Evolutionary conservation across 176 grass and related monocot genomes (phyloP).

Genomic region (Cocos nucifera): DNA sequence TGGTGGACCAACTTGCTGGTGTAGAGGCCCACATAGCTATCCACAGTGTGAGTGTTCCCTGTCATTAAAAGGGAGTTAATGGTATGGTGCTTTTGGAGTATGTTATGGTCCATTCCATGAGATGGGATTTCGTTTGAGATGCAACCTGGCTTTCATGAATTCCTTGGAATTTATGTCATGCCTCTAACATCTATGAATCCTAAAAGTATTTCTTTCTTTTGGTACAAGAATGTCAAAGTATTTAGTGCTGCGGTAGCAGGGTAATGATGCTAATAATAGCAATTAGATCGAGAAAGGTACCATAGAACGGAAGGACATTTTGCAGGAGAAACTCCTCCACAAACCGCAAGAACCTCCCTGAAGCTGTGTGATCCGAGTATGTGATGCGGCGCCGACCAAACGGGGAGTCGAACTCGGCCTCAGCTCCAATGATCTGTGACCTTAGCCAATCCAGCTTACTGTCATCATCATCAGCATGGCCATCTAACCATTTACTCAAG

Average conservation of each 20-base stretch:
- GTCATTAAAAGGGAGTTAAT: too few relatives aligned
- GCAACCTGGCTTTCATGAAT: too few relatives aligned
- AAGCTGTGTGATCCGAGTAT: conserved; percentile 82
- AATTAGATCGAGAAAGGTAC: conserved; percentile 11
- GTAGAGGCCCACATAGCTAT: conserved; percentile 71
- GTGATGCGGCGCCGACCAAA: conserved; percentile 51
- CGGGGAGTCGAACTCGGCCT: conserved; percentile 48
- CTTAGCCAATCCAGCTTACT: conserved; percentile 49
- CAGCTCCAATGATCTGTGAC: conserved; percentile 52
- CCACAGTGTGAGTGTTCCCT: conserved; percentile 84
- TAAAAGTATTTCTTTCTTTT: too few relatives aligned
- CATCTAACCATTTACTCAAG: too few relatives aligned
- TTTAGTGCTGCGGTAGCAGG: too few relatives aligned
- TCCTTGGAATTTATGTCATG: too few relatives aligned
- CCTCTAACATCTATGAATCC: too few relatives aligned
- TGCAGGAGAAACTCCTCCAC: conserved; percentile 66
- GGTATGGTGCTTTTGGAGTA: too few relatives aligned
- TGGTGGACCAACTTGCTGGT: conserved; percentile 48
- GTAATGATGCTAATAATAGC: not conserved
- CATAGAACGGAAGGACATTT: conserved; percentile 70
- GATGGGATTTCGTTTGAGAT: too few relatives aligned
- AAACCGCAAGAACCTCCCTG: conserved; percentile 51
- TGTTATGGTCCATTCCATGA: too few relatives aligned
- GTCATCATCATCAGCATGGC: not conserved
- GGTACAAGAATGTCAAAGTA: too few relatives aligned